Evolutionary conservation across 495 filamentous ascomycete genomes (phyloP), one percentile per base, ranked within the genome.

Genomic region (Immersiella caudata): DNA sequence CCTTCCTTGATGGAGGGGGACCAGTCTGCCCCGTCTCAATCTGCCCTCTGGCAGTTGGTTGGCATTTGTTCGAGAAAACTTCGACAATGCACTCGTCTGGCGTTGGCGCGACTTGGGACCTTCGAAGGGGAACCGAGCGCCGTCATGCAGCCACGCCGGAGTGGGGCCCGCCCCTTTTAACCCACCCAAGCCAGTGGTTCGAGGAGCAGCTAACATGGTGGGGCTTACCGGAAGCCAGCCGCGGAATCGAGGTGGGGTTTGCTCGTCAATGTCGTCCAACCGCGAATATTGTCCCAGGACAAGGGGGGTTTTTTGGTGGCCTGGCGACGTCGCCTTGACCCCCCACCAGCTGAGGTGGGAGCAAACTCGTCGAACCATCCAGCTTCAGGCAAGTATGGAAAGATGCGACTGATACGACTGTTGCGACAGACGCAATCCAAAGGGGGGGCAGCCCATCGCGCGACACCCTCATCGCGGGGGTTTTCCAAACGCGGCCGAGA

Each of bases 181-280:
- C 49, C 61, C 40, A 63, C 61, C 61, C 61, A 59, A 59, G 56
- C 56, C 61, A 63, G 49, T 63, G 61, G 61, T 63, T 63, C 61
- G 61, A 63, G 29, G 33, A 62, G 20, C 51, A 59, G 29, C 61
- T 36, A 27, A 52, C 60, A 63, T 61, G 67, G 64, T 46, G 52
- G 66, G 49, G 52, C 64, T 59, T 55, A 62, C 70, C 66, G 71
- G 70, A 69, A 58, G 60, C 65, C 61, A 63, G 68, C 67, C 64
- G 51, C 51, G 60, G 55, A 51, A 63, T 52, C 46, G 55, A 35
- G 33, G 61, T 67, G 67, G 64, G 64, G 68, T 69, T 67, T 36
- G 14, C 49, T 24, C 36, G 25, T 33, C 25, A 18, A 18, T 18
- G 21, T 22, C 46, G 24, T 46, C 16, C 29, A 33, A 46, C 40